Percentiles rank a stretch among this genome's conserved stretches.
These are phyloP conservation scores for Mortierella sp. DNA, from an alignment of 371 early-diverging fungal genomes.

Conservation along the genomic window DNA sequence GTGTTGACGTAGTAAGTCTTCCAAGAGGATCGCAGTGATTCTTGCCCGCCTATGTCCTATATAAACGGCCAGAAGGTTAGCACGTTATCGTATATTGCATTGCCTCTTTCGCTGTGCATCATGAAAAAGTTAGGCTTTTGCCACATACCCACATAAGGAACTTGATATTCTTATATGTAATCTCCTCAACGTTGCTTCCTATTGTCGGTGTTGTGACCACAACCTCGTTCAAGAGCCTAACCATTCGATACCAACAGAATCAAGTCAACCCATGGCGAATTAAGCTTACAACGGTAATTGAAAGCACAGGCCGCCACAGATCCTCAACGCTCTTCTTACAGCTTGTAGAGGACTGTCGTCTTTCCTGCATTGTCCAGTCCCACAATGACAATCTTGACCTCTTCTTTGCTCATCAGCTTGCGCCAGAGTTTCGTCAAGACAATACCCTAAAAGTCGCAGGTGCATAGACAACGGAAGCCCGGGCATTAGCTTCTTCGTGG, in stretches of 20 bases:
- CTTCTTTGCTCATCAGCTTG: constrained; percentile 56
- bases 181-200: constrained; percentile 79
- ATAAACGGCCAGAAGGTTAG: too few relatives aligned
- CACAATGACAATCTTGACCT: constrained; percentile 70
- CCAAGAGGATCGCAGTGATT: constrained; percentile 77
- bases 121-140: background rate
- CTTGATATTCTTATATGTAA: constrained; percentile 77
- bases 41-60: constrained; percentile 83
- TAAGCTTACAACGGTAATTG: background rate
- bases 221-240: constrained; percentile 75
- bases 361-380: constrained; percentile 82
- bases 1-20: constrained; percentile 79
- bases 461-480: too few relatives aligned
- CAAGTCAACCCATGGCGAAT: background rate
- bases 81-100: too few relatives aligned
- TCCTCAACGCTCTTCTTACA: constrained; percentile 48
- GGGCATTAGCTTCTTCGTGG: too few relatives aligned
- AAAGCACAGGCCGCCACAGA: background rate
- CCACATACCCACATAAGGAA: constrained; percentile 79
- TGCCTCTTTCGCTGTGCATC: too few relatives aligned
- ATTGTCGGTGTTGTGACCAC: constrained; percentile 82
- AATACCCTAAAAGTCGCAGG: constrained; percentile 50
- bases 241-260: background rate
- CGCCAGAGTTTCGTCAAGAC: constrained; percentile 58
- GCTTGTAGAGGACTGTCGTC: constrained; percentile 69